Base-by-base conservation (phyloP, 2,329 filamentous ascomycete species). In the Colletotrichum sp. region DNA sequence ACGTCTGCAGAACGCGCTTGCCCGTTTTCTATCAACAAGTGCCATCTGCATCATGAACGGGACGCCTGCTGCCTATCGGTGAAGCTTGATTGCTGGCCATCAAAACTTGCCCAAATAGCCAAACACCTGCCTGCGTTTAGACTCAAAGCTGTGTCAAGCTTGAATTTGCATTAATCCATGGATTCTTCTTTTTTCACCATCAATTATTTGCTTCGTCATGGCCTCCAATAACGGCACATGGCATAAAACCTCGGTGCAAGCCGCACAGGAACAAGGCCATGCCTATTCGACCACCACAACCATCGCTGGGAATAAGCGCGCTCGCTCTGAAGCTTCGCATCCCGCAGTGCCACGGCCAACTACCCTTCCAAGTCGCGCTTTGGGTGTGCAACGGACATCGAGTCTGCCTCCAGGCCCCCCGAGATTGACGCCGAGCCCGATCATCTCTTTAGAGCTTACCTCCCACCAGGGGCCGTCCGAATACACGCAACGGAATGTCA, bases 401-500 rank as follows among this genome's bases (percentile, higher is more conserved):
- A 84, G 81, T 72, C 75, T 86, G 16, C 82, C 85, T 13, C 78
- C 78, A 52, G 80, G 80, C 11, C 81, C 83, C 8, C 77, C 82
- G 52, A 78, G 79, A 55, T 75, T 89, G 44, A 81, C 79, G 57
- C 86, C 89, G 19, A 90, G 89, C 81, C 81, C 83, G 32, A 90
- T 94, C 77, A 82, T 86, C 30, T 80, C 85, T 19, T 75, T 85
- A 49, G 77, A 80, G 64, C 52, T 70, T 22, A 62, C 71, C 16
- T 76, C 79, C 30, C 69, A 73, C 49, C 61, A 79, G 11, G 80
- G 79, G 3, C 79, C 83, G 4, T 89, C 89, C 19, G 90, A 92
- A 76, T 92, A 92, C 80, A 89, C 91, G 0, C 92, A 93, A 80
- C 87, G 92, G 67, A 86, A 84, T 67, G 79, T 80, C 5, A 84